These are phyloP conservation scores for Metarhizium album DNA, from an alignment of 2,329 filamentous ascomycete species.

Conservation along the genomic window DNA sequence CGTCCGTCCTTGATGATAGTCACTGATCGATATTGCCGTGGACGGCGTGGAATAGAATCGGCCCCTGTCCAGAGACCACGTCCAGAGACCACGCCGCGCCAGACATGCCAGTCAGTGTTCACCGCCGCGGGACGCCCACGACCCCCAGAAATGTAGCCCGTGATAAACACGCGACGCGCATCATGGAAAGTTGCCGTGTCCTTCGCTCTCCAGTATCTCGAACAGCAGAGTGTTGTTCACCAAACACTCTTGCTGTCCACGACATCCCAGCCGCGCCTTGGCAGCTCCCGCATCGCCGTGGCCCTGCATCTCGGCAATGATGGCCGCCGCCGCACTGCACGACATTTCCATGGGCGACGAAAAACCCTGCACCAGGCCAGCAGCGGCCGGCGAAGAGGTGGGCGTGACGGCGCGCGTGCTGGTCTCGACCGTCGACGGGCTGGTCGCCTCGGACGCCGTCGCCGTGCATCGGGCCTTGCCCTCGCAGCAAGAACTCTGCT, in stretches of 20 bases:
- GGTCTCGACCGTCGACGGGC: slow-evolving; percentile 12
- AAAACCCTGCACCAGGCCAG: slow-evolving; percentile 4
- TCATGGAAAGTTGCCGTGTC: background rate
- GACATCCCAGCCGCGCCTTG: slow-evolving; percentile 20
- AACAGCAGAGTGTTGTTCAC: slow-evolving; percentile 25
- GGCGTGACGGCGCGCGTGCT: slow-evolving; percentile 13
- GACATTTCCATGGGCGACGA: slow-evolving; percentile 23
- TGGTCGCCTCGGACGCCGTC: slow-evolving; percentile 14
- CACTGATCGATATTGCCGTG: background rate
- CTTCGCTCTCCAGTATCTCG: slow-evolving; percentile 19
- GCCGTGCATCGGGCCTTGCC: slow-evolving; percentile 13
- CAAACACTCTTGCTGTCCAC: slow-evolving; percentile 17
- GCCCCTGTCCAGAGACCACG: background rate
- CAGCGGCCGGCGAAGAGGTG: slow-evolving; percentile 10
- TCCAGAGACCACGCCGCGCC: too few species aligned
- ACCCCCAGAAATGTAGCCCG: too few species aligned
- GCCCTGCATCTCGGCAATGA: slow-evolving; percentile 30
- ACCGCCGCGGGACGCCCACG: too few species aligned
- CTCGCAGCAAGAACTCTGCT: slow-evolving; percentile 15
- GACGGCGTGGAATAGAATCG: background rate
- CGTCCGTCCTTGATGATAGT: too few species aligned
- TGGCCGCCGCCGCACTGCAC: slow-evolving; percentile 23
- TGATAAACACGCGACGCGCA: too few species aligned
- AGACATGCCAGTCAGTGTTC: too few species aligned
- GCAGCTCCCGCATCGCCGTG: slow-evolving; percentile 17